phyloP scores from a whole-genome alignment of 305 asterid genomes.

The Solanum aculeatissimum region DNA sequence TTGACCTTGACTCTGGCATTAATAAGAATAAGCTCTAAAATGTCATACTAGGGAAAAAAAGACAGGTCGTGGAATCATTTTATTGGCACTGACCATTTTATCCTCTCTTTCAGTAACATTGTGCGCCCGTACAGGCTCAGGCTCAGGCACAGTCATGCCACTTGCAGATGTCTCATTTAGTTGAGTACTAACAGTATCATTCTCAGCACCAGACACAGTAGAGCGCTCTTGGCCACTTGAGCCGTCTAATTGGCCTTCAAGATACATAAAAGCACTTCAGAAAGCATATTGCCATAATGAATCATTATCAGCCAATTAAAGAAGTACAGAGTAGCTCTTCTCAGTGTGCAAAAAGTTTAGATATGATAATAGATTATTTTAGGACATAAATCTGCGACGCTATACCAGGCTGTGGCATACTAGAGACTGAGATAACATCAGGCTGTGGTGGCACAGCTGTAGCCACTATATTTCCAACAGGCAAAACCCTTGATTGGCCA shows the following conservation, averaged over 20 bases:
- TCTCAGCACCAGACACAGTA: slow-evolving; percentile 16
- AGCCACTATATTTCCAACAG: slow-evolving; percentile 17
- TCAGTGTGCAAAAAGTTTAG: slow-evolving; percentile 29
- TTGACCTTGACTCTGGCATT: slow-evolving; percentile 20
- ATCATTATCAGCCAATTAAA: background rate
- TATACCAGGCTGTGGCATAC: slow-evolving; percentile 25
- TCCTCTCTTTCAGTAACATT: slow-evolving; percentile 7
- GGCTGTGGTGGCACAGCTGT: slow-evolving; percentile 35
- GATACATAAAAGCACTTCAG: slow-evolving; percentile 1
- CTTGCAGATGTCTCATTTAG: slow-evolving; percentile 4
- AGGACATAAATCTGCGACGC: slow-evolving; percentile 21
- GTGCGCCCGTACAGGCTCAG: slow-evolving; percentile 9
- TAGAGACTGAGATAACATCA: slow-evolving; percentile 26
- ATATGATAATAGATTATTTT: slow-evolving; percentile 12
- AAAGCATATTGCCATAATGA: background rate
- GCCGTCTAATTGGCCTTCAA: slow-evolving; percentile 33
- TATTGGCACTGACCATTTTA: slow-evolving; percentile 20
- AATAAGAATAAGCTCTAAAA: background rate
- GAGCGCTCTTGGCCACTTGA: slow-evolving; percentile 25
- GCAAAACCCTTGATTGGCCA: slow-evolving; percentile 31
- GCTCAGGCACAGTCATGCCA: slow-evolving; percentile 2
- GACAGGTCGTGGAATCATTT: background rate
- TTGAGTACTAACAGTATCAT: slow-evolving; percentile 12
- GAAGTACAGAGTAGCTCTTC: background rate
- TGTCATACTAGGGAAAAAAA: background rate